These are phyloP conservation scores for Lactifluus hygrophoroides DNA, from an alignment of 768 basidiomycete species.

Conservation along the genomic window DNA sequence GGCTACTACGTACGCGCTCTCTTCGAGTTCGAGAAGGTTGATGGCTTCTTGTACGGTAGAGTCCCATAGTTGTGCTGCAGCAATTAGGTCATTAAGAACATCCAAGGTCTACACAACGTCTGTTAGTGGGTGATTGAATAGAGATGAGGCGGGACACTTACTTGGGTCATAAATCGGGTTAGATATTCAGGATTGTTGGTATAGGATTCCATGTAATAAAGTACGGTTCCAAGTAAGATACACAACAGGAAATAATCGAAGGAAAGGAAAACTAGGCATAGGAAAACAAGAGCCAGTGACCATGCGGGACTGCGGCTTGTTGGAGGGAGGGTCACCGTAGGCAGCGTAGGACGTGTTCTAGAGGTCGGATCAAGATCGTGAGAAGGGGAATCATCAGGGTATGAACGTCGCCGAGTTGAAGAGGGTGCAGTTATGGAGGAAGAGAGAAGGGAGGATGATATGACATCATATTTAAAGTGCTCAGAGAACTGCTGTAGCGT, in stretches of 20 bases:
- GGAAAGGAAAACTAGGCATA: conserved; percentile 12
- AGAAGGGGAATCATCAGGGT: neutral
- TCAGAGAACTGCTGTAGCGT: conserved; percentile 17
- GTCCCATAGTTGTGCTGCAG: conserved; percentile 66
- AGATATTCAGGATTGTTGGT: neutral
- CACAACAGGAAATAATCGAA: conserved; percentile 11
- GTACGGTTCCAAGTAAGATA: conserved; percentile 7
- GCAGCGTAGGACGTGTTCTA: neutral
- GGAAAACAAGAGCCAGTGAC: conserved; percentile 1
- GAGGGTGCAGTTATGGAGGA: conserved; percentile 10
- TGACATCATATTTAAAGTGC: conserved; percentile 21
- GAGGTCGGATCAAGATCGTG: neutral
- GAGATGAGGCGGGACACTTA: neutral
- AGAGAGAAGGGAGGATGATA: conserved; percentile 20
- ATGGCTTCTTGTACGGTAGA: conserved; percentile 64
- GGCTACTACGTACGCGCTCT: conserved; percentile 43
- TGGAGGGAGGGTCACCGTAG: neutral
- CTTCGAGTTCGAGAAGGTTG: conserved; percentile 56
- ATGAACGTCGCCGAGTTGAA: conserved; percentile 12
- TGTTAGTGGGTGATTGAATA: neutral
- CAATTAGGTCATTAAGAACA: conserved; percentile 57
- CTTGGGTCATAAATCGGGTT: conserved; percentile 8
- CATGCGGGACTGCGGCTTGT: neutral
- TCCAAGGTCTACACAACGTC: conserved; percentile 54
- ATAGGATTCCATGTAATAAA: conserved; percentile 13